Evolutionary conservation across 345 rosid species (phyloP).

Genomic region (Citrus australasica): DNA sequence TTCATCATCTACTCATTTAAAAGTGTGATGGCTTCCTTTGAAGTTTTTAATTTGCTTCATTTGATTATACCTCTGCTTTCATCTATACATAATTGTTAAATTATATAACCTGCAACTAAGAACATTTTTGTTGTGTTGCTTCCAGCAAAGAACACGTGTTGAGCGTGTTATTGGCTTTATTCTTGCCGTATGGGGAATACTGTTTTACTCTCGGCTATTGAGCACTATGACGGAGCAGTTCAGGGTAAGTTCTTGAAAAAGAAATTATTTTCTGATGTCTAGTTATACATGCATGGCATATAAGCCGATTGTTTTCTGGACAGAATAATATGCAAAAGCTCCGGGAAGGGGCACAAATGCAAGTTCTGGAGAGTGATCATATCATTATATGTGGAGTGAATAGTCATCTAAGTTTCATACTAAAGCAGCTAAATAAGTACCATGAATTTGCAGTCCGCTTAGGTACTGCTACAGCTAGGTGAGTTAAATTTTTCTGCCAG

Average conservation of each 20-base stretch:
- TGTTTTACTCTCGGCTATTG: conserved; percentile 88
- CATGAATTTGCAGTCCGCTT: conserved; percentile 87
- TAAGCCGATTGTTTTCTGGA: conserved; percentile 22
- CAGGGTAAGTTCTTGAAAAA: conserved; percentile 50
- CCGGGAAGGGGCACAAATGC: conserved; percentile 96
- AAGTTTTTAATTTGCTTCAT: conserved; percentile 4
- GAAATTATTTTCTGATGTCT: conserved; percentile 7
- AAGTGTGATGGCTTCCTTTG: conserved; percentile 36
- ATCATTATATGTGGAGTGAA: conserved; percentile 86
- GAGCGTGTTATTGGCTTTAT: conserved; percentile 83
- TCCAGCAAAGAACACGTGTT: conserved; percentile 88
- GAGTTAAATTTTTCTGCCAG: conserved; percentile 19
- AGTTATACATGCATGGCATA: conserved; percentile 15
- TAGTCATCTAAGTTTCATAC: conserved; percentile 72
- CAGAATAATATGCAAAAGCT: conserved; percentile 89
- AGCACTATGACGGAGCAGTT: conserved; percentile 98
- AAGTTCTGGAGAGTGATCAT: conserved; percentile 91
- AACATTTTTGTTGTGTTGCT: conserved; percentile 26
- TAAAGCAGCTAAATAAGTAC: conserved; percentile 86
- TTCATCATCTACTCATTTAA: conserved; percentile 90
- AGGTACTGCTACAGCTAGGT: conserved; percentile 95
- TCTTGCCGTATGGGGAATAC: conserved; percentile 92
- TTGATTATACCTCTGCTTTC: conserved; percentile 3
- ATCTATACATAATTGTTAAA: neutral
- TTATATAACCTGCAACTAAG: conserved; percentile 19